These are phyloP conservation scores for Yarrowia keelungensis DNA, from an alignment of 805 yeast species.

Conservation along the genomic window DNA sequence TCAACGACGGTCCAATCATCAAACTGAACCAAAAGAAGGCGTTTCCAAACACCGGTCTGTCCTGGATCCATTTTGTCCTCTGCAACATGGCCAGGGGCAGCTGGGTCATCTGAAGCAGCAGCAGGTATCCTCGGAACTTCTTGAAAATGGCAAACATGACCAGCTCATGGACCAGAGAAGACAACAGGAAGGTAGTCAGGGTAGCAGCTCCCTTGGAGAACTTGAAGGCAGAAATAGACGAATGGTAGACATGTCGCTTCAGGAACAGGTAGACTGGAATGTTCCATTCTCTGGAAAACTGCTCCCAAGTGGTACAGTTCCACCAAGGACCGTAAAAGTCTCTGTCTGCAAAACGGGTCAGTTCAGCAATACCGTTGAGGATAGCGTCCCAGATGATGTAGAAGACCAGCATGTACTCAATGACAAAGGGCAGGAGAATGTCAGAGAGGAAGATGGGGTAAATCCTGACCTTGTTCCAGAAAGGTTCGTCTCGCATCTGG, in stretches of 20 bases:
- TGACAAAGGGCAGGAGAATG: constrained; percentile 78
- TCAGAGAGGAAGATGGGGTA: constrained; percentile 72
- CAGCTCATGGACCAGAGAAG: constrained; percentile 85
- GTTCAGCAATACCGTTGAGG: constrained; percentile 86
- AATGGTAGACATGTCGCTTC: constrained; percentile 91
- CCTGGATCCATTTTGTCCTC: constrained; percentile 61
- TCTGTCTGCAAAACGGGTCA: constrained; percentile 85
- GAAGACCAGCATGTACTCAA: constrained; percentile 77
- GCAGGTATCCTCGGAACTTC: constrained; percentile 77
- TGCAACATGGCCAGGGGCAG: constrained; percentile 76
- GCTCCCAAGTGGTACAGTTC: constrained; percentile 93
- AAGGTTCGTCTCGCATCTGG: constrained; percentile 59
- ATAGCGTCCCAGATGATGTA: constrained; percentile 96
- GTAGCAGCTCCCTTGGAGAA: constrained; percentile 74
- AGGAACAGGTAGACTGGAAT: constrained; percentile 89
- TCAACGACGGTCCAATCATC: constrained; percentile 84
- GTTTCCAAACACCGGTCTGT: constrained; percentile 71
- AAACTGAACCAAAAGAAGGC: constrained; percentile 91
- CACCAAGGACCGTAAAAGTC: constrained; percentile 98
- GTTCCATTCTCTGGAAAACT: constrained; percentile 94
- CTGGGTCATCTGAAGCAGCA: constrained; percentile 85
- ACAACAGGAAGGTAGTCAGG: constrained; percentile 62
- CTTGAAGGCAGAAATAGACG: constrained; percentile 77
- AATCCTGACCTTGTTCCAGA: constrained; percentile 53
- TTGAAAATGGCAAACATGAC: constrained; percentile 90